Conservation (phyloP, 352 stramenopile genomes). For the Ochromonadaceae sp. region DNA sequence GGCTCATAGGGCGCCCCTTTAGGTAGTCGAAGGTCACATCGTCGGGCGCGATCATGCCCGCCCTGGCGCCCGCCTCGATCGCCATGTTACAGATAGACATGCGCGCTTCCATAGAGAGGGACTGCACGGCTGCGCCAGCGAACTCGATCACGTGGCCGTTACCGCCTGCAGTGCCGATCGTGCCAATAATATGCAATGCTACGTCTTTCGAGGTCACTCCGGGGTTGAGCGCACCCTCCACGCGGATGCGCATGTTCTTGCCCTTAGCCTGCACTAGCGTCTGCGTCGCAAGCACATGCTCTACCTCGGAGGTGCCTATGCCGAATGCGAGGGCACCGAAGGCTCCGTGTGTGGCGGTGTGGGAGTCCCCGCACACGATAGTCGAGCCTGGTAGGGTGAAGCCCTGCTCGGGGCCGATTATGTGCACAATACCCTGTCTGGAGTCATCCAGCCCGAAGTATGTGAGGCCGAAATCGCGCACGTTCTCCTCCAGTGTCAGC, state of each 20-base stretch:
- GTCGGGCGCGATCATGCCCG: slow-evolving; percentile 61
- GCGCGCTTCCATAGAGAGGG: slow-evolving; percentile 58
- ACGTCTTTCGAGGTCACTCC: slow-evolving; percentile 61
- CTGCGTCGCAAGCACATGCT: slow-evolving; percentile 58
- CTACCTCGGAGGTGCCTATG: slow-evolving; percentile 59
- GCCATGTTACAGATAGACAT: slow-evolving; percentile 72
- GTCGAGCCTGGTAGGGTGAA: slow-evolving; percentile 54
- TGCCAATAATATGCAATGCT: slow-evolving; percentile 58
- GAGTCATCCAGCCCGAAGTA: slow-evolving; percentile 62
- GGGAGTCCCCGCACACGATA: slow-evolving; percentile 52
- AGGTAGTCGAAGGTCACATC: slow-evolving; percentile 59
- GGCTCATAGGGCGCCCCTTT: slow-evolving; percentile 51
- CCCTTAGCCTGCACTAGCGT: slow-evolving; percentile 52
- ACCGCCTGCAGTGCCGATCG: slow-evolving; percentile 61
- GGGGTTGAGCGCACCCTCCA: slow-evolving; percentile 40
- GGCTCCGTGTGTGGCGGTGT: slow-evolving; percentile 54
- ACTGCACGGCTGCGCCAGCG: slow-evolving; percentile 45
- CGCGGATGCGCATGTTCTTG: slow-evolving; percentile 48
- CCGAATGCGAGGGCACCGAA: slow-evolving; percentile 59
- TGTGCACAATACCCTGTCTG: slow-evolving; percentile 58
- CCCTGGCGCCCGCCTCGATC: slow-evolving; percentile 60
- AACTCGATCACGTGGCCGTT: slow-evolving; percentile 70
- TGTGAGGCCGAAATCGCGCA: slow-evolving; percentile 47
- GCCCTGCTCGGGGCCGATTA: slow-evolving; percentile 58
- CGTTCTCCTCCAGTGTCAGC: slow-evolving; percentile 49